These are phyloP conservation scores for Phyllosticta citribraziliensis DNA, from an alignment of 2,329 filamentous ascomycete species.

Conservation along the genomic window DNA sequence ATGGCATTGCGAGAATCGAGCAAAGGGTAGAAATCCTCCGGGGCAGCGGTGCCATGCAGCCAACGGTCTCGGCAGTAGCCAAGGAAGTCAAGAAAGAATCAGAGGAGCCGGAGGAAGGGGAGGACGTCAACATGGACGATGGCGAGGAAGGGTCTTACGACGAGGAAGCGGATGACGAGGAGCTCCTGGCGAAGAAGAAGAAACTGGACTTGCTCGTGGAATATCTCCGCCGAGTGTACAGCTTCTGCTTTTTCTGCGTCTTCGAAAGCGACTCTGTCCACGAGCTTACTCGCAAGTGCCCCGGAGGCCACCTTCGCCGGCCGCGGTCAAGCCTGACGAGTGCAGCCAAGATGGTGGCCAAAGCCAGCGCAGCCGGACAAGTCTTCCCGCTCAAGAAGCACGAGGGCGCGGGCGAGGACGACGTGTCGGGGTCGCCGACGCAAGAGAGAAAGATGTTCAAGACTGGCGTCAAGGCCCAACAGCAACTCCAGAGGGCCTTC, in stretches of 20 bases:
- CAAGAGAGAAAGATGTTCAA: constrained; percentile 62
- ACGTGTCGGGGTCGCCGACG: constrained; percentile 54
- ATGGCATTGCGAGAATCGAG: constrained; percentile 72
- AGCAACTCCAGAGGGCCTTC: constrained; percentile 86
- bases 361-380: constrained; percentile 72
- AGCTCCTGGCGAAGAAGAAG: constrained; percentile 87
- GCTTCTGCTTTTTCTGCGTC: constrained; percentile 99
- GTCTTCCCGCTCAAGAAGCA: constrained; percentile 78
- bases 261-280: constrained; percentile 97
- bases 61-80: constrained; percentile 44
- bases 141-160: constrained; percentile 54
- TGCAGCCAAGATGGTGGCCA: constrained; percentile 73
- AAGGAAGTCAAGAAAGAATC: constrained; percentile 56
- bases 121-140: constrained; percentile 51
- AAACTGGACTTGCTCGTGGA: constrained; percentile 92
- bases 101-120: constrained; percentile 64
- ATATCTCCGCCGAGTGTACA: constrained; percentile 92
- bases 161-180: constrained; percentile 82
- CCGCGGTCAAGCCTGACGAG: constrained; percentile 77
- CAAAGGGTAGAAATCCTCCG: constrained; percentile 75
- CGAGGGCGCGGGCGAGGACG: constrained; percentile 50
- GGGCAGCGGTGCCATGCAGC: constrained; percentile 65
- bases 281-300: constrained; percentile 89
- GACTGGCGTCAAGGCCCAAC: constrained; percentile 66
- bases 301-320: constrained; percentile 89